Evolutionary conservation across 2,329 filamentous ascomycete species (phyloP).

Genomic region (Sporothrix pseudoabietina): DNA sequence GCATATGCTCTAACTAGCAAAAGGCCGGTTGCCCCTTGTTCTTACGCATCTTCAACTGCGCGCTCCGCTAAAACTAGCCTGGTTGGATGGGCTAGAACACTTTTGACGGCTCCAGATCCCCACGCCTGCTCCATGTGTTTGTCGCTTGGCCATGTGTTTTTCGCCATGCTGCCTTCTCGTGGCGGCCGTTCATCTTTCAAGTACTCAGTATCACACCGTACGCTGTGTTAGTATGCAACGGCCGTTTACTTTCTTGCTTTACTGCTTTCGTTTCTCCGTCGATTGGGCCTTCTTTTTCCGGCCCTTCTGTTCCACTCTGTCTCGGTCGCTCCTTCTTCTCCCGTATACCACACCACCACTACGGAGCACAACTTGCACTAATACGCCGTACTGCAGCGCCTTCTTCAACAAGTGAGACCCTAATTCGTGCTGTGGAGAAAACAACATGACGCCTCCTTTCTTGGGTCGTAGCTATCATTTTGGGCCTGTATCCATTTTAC

Average conservation of each 20-base stretch:
- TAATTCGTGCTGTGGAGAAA: slow-evolving; percentile 20
- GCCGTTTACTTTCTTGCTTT: background rate
- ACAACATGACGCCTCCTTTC: slow-evolving; percentile 4
- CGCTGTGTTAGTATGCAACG: background rate
- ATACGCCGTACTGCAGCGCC: background rate
- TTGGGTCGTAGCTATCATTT: background rate
- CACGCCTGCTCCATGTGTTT: background rate
- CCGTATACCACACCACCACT: background rate
- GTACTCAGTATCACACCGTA: background rate
- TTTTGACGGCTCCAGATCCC: background rate
- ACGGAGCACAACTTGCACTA: background rate
- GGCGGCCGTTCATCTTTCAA: background rate
- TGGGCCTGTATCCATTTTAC: background rate
- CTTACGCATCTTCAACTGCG: background rate
- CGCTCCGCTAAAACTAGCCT: background rate
- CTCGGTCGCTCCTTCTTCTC: slow-evolving; percentile 16
- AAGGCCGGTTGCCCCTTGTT: background rate
- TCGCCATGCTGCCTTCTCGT: background rate
- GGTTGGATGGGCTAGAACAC: background rate
- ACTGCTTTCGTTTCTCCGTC: background rate
- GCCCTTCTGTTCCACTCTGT: background rate
- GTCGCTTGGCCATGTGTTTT: slow-evolving; percentile 5
- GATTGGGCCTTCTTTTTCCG: background rate
- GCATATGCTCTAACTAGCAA: background rate
- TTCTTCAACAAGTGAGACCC: background rate